phyloP scores from a whole-genome alignment of 2,329 filamentous ascomycete species.

The Calonectria pseudoreteaudii region DNA sequence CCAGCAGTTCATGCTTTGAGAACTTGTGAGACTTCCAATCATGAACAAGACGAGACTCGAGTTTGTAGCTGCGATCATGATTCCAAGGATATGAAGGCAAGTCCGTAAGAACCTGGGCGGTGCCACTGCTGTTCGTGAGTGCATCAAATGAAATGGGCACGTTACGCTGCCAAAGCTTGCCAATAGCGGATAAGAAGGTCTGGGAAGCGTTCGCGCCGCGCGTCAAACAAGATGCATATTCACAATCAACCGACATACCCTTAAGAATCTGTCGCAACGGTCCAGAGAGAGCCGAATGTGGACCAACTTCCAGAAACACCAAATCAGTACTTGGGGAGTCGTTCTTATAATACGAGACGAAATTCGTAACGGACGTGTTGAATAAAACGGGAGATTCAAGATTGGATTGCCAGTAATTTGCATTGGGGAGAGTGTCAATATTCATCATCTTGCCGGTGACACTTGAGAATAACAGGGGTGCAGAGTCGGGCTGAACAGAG shows the following conservation, averaged over 20 bases:
- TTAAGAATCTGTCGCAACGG: conserved; percentile 39
- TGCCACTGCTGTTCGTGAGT: neutral
- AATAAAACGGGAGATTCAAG: conserved; percentile 46
- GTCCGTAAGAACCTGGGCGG: conserved; percentile 30
- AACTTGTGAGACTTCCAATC: conserved; percentile 48
- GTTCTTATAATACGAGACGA: conserved; percentile 5
- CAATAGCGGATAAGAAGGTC: neutral
- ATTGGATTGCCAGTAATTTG: conserved; percentile 45
- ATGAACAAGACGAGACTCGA: conserved; percentile 44
- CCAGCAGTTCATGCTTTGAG: conserved; percentile 52
- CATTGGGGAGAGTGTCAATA: conserved; percentile 24
- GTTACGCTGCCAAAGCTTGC: neutral
- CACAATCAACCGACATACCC: neutral
- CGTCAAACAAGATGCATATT: conserved; percentile 12
- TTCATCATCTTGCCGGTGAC: conserved; percentile 41
- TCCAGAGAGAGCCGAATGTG: conserved; percentile 40
- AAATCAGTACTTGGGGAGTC: neutral
- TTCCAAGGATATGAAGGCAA: conserved; percentile 55
- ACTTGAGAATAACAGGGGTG: conserved; percentile 36
- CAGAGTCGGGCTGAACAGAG: neutral
- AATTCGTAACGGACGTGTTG: conserved; percentile 23
- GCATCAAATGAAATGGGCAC: conserved; percentile 2
- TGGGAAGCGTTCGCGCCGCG: neutral
- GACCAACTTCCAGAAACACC: conserved; percentile 42
- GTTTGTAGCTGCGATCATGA: conserved; percentile 48